A percentile compares a stretch with the other conserved stretches of the same genome.
phyloP scores from a whole-genome alignment of 805 yeast species.

The Teunomyces pallodes region DNA sequence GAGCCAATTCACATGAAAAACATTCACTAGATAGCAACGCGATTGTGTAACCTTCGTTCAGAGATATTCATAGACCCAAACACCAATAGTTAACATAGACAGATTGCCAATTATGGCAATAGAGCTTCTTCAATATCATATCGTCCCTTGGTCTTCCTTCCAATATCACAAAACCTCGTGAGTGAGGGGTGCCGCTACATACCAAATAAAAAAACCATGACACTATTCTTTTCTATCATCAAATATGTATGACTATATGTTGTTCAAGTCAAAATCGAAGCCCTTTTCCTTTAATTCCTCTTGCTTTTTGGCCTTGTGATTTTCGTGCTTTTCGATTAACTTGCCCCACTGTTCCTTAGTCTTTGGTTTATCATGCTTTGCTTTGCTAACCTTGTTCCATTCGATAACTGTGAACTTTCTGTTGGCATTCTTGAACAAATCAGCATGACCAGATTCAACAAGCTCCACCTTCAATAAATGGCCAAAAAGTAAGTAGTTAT shows the following conservation, averaged over 20 bases:
- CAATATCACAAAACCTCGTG: too few species aligned
- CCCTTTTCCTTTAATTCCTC: slow-evolving; percentile 54
- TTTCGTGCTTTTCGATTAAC: slow-evolving; percentile 46
- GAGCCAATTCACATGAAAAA: neutral
- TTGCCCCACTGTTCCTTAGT: slow-evolving; percentile 55
- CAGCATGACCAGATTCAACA: slow-evolving; percentile 55
- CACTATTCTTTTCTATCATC: slow-evolving; percentile 1
- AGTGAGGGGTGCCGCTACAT: too few species aligned
- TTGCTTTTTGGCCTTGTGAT: slow-evolving; percentile 42
- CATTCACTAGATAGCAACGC: neutral
- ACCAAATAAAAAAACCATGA: neutral
- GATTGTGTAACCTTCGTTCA: neutral
- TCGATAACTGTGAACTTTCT: slow-evolving; percentile 57
- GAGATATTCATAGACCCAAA: neutral
- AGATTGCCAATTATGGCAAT: neutral
- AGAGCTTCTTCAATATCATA: too few species aligned
- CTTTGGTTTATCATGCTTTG: slow-evolving; percentile 56
- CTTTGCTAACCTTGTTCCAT: slow-evolving; percentile 52
- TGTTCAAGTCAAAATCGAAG: slow-evolving; percentile 44
- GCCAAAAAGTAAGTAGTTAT: slow-evolving; percentile 85
- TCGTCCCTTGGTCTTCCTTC: too few species aligned
- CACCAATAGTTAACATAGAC: neutral
- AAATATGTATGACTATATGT: slow-evolving; percentile 3
- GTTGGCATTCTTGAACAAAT: slow-evolving; percentile 58
- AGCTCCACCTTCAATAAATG: slow-evolving; percentile 69